Evolutionary conservation across 2,329 filamentous ascomycete species (phyloP).

Genomic region (Huntiella abstrusa): DNA sequence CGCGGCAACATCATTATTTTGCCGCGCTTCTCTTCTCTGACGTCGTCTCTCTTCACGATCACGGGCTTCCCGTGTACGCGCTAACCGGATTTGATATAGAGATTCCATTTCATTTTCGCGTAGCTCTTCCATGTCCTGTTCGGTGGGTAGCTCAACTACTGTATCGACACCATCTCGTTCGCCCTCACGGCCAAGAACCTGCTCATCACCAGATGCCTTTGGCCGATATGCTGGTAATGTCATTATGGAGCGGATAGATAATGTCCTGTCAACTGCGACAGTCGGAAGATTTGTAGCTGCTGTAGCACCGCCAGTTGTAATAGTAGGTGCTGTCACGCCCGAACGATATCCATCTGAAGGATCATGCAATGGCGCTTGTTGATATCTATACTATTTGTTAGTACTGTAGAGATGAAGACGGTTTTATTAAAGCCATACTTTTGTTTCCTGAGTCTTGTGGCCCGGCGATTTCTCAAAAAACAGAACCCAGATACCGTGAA

Average conservation of each 20-base stretch:
- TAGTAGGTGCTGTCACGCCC: constrained; percentile 1
- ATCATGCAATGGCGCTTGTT: constrained; percentile 10
- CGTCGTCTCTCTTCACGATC: constrained; percentile 62
- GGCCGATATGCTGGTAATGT: constrained; percentile 73
- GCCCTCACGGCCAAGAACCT: constrained; percentile 70
- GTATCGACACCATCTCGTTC: constrained; percentile 83
- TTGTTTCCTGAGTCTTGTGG: constrained; percentile 3
- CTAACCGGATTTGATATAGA: constrained; percentile 70
- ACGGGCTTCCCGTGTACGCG: constrained; percentile 53
- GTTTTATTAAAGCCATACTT: constrained; percentile 4
- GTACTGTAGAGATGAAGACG: background rate
- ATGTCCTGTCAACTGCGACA: constrained; percentile 52
- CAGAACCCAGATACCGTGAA: constrained; percentile 9
- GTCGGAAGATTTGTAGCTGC: constrained; percentile 12
- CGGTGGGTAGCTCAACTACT: constrained; percentile 68
- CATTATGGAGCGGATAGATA: constrained; percentile 81
- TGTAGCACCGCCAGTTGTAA: constrained; percentile 3
- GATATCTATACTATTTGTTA: constrained; percentile 6
- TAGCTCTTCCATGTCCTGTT: constrained; percentile 57
- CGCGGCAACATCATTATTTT: constrained; percentile 47
- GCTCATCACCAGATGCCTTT: constrained; percentile 55
- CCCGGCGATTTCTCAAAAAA: constrained; percentile 11
- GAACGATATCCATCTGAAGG: constrained; percentile 9
- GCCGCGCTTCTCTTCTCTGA: constrained; percentile 51
- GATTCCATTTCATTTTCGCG: constrained; percentile 86